Evolutionary conservation across 768 basidiomycete species (phyloP).

Genomic region (Amanita rubescens): DNA sequence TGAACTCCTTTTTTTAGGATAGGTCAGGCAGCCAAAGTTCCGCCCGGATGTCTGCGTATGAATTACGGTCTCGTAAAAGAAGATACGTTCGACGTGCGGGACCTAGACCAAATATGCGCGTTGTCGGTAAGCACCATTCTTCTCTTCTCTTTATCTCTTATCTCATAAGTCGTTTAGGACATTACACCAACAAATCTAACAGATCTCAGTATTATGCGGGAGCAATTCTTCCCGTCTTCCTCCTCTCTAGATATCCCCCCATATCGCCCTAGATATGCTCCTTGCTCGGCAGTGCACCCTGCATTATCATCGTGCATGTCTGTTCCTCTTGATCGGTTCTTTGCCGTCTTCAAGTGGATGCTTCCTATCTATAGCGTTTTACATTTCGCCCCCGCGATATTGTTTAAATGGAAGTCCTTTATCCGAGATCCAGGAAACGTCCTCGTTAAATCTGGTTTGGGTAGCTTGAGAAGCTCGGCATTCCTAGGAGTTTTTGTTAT

Average conservation of each 20-base stretch:
- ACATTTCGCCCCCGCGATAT: conserved; percentile 79
- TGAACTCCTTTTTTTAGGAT: conserved; percentile 66
- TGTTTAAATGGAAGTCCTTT: conserved; percentile 73
- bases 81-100: conserved; percentile 44
- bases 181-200: conserved; percentile 45
- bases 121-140: conserved; percentile 32
- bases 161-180: conserved; percentile 31
- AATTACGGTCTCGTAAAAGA: conserved; percentile 55
- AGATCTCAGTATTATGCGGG: conserved; percentile 37
- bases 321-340: conserved; percentile 64
- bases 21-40: conserved; percentile 56
- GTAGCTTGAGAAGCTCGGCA: conserved; percentile 76
- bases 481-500: conserved; percentile 82
- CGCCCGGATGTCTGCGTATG: conserved; percentile 48
- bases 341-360: conserved; percentile 79
- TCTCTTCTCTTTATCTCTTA: neutral
- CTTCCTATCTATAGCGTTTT: conserved; percentile 80
- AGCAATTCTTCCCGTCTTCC: conserved; percentile 26
- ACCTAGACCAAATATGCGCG: conserved; percentile 47
- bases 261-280: conserved; percentile 47
- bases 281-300: conserved; percentile 78
- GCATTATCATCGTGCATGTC: conserved; percentile 48
- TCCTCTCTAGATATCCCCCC: conserved; percentile 14
- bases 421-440: conserved; percentile 58
- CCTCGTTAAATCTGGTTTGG: conserved; percentile 55